Evolutionary conservation across 2,329 filamentous ascomycete genomes (phyloP), one percentile per base, ranked within the genome.

Genomic region (Dactylellina parvicollis): DNA sequence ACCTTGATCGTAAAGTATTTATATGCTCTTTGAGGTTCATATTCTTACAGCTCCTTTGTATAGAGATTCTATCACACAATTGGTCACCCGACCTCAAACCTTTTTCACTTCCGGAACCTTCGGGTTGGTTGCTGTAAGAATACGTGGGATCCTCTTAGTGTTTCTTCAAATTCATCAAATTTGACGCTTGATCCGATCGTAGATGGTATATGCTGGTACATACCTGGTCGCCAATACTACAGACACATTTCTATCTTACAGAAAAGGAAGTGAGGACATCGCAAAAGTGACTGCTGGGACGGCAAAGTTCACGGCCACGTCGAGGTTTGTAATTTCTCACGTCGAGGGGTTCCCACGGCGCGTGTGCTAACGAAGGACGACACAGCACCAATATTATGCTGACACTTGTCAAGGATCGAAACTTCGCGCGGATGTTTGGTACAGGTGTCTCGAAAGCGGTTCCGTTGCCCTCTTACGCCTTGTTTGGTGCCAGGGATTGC

Each of bases 221-320:
- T 97, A 97, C 83, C 83, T 95, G 10, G 92, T 91, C 0, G 93
- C 94, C 75, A 97, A 97, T 83, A 82, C 86, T 10, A 87, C 96
- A 79, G 94, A 98, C 82, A 97, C 94, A 0, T 80, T 87, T 50
- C 83, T 88, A 46, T 89, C 91, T 3, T 82, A 86, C 78, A 81
- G 83, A 14, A 83, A 88, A 32, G 86, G 72, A 20, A 64, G 67
- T 14, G 64, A 70, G 2, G 62, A 76, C 50, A 76, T 78, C 59
- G 76, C 66, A 18, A 62, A 72, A 18, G 88, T 92, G 28, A 93
- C 91, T 0, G 85, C 90, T 7, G 92, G 92, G 64, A 86, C 88
- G 0, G 81, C 86, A 74, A 97, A 97, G 80, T 97, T 98, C 82
- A 82, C 88, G 77, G 88, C 90, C 55, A 94, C 92, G 0, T 90